Evolutionary conservation across 2,329 filamentous ascomycete genomes (phyloP).

Genomic region (Fusarium nisikadoi): DNA sequence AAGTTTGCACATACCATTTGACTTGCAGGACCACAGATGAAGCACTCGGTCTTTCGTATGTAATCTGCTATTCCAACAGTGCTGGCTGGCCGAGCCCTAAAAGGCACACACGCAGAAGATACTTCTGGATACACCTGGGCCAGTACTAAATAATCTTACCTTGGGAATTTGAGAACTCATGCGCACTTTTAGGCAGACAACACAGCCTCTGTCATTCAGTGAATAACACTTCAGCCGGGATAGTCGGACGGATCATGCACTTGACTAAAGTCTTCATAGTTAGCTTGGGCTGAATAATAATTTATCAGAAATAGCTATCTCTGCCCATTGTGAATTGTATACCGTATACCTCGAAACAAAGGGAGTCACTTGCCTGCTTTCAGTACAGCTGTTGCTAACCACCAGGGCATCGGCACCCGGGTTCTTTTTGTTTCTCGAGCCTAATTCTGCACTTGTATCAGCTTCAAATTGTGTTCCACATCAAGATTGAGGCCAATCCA

Average conservation of each 20-base stretch:
- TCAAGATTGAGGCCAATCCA: background rate
- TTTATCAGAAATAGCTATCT: background rate
- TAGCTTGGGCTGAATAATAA: background rate
- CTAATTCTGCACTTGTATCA: conserved; percentile 13
- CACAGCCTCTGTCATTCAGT: conserved; percentile 21
- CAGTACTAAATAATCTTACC: conserved; percentile 34
- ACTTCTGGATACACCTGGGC: background rate
- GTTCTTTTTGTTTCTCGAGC: background rate
- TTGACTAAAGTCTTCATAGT: background rate
- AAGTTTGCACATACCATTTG: conserved; percentile 26
- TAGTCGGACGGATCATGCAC: conserved; percentile 15
- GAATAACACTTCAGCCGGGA: conserved; percentile 2
- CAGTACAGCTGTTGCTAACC: background rate
- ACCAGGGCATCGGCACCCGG: background rate
- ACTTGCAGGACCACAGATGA: background rate
- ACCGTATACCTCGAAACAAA: background rate
- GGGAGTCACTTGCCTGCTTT: background rate
- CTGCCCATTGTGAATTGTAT: background rate
- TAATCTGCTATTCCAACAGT: background rate
- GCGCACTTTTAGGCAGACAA: conserved; percentile 35
- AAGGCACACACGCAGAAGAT: background rate
- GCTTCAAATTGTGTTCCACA: background rate
- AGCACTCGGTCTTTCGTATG: background rate
- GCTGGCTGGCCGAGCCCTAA: background rate
- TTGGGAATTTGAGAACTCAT: conserved; percentile 50